Percentiles rank a stretch among this genome's conserved stretches.
These are phyloP conservation scores for Handroanthus guayacan DNA, from an alignment of 257 asterid genomes.

Conservation along the genomic window DNA sequence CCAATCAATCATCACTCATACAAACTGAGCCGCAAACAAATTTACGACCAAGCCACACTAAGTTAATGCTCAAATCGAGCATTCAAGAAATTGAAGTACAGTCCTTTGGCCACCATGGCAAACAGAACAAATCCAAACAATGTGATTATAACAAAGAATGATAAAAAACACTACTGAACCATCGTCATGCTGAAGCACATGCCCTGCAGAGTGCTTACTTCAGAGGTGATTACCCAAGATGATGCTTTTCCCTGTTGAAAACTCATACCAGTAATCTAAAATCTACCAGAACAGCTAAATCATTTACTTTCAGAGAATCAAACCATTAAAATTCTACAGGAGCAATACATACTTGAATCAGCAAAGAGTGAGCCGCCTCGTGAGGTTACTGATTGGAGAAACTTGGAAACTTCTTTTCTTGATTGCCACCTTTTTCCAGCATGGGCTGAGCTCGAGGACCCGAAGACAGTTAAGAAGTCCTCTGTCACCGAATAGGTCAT, in stretches of 20 bases:
- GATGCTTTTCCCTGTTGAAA: background rate
- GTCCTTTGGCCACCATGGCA: background rate
- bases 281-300: background rate
- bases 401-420: constrained; percentile 45
- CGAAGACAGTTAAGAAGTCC: constrained; percentile 51
- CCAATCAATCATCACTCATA: constrained; percentile 12
- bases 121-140: background rate
- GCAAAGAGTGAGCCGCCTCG: constrained; percentile 40
- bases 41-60: background rate
- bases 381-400: constrained; percentile 45
- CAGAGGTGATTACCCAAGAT: constrained; percentile 32
- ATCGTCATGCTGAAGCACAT: background rate
- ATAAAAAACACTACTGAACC: background rate
- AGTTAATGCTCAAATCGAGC: background rate
- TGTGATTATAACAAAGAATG: background rate
- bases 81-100: background rate
- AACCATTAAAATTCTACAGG: background rate
- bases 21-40: background rate
- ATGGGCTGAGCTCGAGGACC: constrained; percentile 36
- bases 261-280: background rate
- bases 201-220: background rate
- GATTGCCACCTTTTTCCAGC: constrained; percentile 51
- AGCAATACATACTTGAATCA: constrained; percentile 46
- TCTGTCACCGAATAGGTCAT: constrained; percentile 42
- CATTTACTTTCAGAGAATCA: background rate